Percentiles rank a stretch among this genome's conserved stretches.
Evolutionary conservation across 2,329 filamentous ascomycete genomes (phyloP).

Genomic region (Botrytis porri): DNA sequence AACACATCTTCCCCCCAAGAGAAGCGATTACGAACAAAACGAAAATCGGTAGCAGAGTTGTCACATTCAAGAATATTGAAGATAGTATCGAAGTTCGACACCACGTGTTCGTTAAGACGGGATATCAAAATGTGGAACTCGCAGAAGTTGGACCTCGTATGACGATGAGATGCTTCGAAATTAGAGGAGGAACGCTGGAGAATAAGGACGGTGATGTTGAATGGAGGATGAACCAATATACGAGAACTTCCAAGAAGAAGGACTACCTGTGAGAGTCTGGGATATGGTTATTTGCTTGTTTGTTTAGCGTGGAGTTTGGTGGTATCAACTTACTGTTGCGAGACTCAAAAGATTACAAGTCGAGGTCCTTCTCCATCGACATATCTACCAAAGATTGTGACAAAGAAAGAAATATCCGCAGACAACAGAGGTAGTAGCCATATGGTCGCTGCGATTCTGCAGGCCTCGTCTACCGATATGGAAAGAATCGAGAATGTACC

Average conservation of each 20-base stretch:
- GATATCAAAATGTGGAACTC: constrained; percentile 83
- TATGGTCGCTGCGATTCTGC: constrained; percentile 18
- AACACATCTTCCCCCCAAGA: constrained; percentile 89
- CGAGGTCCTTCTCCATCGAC: constrained; percentile 19
- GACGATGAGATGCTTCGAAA: constrained; percentile 97
- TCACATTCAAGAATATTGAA: constrained; percentile 92
- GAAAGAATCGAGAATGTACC: constrained; percentile 12
- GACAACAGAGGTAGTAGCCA: constrained; percentile 20
- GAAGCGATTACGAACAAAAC: constrained; percentile 67
- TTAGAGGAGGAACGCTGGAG: constrained; percentile 84
- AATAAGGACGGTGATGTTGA: constrained; percentile 95
- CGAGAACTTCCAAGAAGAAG: constrained; percentile 90
- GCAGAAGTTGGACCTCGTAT: constrained; percentile 90
- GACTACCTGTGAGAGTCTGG: constrained; percentile 68
- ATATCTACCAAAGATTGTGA: constrained; percentile 16
- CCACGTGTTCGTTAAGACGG: constrained; percentile 90
- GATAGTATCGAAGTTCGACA: constrained; percentile 92
- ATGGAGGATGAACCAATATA: constrained; percentile 96
- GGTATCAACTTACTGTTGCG: constrained; percentile 25
- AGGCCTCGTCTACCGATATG: constrained; percentile 17
- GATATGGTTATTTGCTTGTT: constrained; percentile 26
- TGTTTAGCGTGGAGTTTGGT: constrained; percentile 38
- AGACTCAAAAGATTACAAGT: constrained; percentile 16
- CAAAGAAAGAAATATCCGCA: constrained; percentile 12
- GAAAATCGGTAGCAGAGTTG: constrained; percentile 82